A percentile compares a stretch with the other conserved stretches of the same genome.
Evolutionary conservation across 169 alveolate species (phyloP).

Genomic region (Cryptosporidium parvum): DNA sequence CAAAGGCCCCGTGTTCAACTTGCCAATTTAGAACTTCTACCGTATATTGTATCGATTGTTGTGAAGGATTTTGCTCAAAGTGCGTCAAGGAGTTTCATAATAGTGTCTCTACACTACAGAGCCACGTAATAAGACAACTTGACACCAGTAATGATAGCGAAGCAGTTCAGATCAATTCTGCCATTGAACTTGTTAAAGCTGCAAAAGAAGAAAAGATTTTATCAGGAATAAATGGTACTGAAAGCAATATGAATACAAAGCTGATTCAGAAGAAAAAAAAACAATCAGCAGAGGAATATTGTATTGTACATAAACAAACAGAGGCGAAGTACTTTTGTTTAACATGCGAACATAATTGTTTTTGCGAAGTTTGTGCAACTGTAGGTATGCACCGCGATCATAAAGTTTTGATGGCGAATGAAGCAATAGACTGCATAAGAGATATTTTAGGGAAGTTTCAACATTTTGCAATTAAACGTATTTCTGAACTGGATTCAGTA

Average conservation of each 20-base stretch:
- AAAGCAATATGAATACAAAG: not conserved
- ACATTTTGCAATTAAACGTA: slow-evolving; percentile 49
- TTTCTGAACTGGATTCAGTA: slow-evolving; percentile 61
- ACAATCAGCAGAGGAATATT: slow-evolving; percentile 45
- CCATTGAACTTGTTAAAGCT: slow-evolving; percentile 2
- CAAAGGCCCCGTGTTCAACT: slow-evolving; percentile 30
- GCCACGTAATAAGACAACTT: slow-evolving; percentile 45
- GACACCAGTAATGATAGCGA: slow-evolving; percentile 4
- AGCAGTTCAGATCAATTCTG: not conserved
- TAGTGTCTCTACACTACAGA: slow-evolving; percentile 41
- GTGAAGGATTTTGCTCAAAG: slow-evolving; percentile 52
- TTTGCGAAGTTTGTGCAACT: slow-evolving; percentile 70
- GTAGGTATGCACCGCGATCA: slow-evolving; percentile 76
- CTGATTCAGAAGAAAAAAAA: slow-evolving; percentile 46
- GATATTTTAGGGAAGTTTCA: slow-evolving; percentile 58
- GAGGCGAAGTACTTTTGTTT: slow-evolving; percentile 68
- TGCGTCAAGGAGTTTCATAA: slow-evolving; percentile 62
- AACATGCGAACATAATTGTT: slow-evolving; percentile 70
- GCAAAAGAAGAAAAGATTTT: slow-evolving; percentile 65
- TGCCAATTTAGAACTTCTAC: slow-evolving; percentile 43
- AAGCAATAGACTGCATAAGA: slow-evolving; percentile 70
- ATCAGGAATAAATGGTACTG: slow-evolving; percentile 28
- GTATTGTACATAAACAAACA: slow-evolving; percentile 55
- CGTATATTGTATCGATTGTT: slow-evolving; percentile 63
- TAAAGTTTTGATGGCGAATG: slow-evolving; percentile 70